phyloP scores from a whole-genome alignment of 208 protist species.

The Porcisia hertigi region DNA sequence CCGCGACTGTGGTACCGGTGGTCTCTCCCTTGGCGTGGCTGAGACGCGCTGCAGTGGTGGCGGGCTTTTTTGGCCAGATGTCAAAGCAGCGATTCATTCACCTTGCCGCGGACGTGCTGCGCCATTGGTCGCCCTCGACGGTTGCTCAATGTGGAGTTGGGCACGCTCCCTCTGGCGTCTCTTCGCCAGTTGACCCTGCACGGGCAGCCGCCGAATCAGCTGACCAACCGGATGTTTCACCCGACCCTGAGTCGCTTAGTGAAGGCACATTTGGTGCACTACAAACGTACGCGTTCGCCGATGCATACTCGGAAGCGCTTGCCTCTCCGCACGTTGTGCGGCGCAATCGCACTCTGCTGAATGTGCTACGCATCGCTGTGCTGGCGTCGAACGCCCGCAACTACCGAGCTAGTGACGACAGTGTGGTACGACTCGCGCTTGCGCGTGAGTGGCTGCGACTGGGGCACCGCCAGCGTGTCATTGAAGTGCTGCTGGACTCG shows the following conservation, averaged over 20 bases:
- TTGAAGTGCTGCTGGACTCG: slow-evolving; percentile 75
- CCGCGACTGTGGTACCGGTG: background rate
- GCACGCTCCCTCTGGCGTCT: background rate
- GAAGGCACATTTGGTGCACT: background rate
- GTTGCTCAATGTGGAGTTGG: background rate
- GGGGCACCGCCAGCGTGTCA: slow-evolving; percentile 45
- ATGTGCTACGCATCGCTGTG: slow-evolving; percentile 47
- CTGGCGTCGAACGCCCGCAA: slow-evolving; percentile 27
- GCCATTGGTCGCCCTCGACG: slow-evolving; percentile 19
- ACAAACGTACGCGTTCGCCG: slow-evolving; percentile 45
- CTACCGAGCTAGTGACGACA: slow-evolving; percentile 47
- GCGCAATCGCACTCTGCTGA: slow-evolving; percentile 53
- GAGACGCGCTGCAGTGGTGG: slow-evolving; percentile 40
- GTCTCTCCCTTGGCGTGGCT: slow-evolving; percentile 18
- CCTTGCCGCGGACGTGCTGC: slow-evolving; percentile 19
- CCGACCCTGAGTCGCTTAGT: background rate
- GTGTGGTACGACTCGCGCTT: slow-evolving; percentile 38
- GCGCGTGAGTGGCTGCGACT: slow-evolving; percentile 66
- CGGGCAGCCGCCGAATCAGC: background rate
- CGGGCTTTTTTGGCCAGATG: slow-evolving; percentile 61
- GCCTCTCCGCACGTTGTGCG: slow-evolving; percentile 32
- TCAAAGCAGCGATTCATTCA: slow-evolving; percentile 66
- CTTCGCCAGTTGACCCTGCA: background rate
- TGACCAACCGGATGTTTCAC: background rate
- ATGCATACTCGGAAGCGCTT: slow-evolving; percentile 53